These are phyloP conservation scores for Pseudogymnoascus sp. DNA, from an alignment of 2,329 filamentous ascomycete species.

Conservation along the genomic window DNA sequence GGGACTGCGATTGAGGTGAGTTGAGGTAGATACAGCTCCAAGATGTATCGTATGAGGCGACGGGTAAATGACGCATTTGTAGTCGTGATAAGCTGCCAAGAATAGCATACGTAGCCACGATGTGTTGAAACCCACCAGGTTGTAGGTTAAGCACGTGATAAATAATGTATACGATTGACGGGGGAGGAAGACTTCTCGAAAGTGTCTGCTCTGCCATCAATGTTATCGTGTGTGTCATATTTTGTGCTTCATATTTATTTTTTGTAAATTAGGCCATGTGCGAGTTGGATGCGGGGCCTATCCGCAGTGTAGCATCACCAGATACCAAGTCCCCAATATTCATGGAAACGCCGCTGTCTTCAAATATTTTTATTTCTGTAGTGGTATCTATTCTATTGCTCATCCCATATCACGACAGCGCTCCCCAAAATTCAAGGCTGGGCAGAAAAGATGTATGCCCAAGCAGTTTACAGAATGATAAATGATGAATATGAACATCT, in stretches of 20 bases:
- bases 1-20: not conserved
- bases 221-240: not conserved
- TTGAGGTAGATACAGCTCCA: not conserved
- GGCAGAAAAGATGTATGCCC: not conserved
- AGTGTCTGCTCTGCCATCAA: not conserved
- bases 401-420: not conserved
- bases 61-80: not conserved
- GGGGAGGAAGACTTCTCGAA: not conserved
- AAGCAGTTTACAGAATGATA: not conserved
- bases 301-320: not conserved
- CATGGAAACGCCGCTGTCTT: not conserved
- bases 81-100: not conserved
- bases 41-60: not conserved
- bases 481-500: conserved; percentile 16
- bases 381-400: conserved; percentile 1
- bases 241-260: not conserved
- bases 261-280: too few relatives aligned
- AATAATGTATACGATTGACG: not conserved
- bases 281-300: not conserved
- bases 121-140: not conserved
- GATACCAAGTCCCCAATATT: not conserved
- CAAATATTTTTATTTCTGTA: not conserved
- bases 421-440: conserved; percentile 1
- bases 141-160: not conserved
- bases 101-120: not conserved